Conservation (phyloP, 345 rosid species). For the Ceriops tagal region DNA sequence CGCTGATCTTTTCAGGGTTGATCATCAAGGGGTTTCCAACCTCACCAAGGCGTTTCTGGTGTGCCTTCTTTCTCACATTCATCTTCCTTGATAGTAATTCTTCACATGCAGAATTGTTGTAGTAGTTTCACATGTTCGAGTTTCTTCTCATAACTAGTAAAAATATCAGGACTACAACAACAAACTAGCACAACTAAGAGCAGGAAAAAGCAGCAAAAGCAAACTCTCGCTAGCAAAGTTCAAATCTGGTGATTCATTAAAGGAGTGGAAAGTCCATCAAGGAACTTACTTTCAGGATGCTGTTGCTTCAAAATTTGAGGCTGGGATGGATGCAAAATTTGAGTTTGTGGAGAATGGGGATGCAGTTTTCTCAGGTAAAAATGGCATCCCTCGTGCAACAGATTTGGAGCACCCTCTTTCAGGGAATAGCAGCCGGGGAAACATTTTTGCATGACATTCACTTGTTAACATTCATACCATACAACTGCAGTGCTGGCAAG, state of each 20-base stretch:
- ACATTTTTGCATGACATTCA: too few species aligned
- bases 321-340: slow-evolving; percentile 91
- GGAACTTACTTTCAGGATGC: slow-evolving; percentile 93
- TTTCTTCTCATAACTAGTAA: background rate
- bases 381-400: background rate
- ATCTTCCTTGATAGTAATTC: background rate
- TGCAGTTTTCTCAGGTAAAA: slow-evolving; percentile 83
- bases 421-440: too few species aligned
- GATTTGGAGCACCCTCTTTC: background rate
- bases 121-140: background rate
- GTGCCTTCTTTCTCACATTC: background rate
- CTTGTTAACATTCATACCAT: too few species aligned
- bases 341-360: slow-evolving; percentile 77
- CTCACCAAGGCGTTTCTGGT: slow-evolving; percentile 91
- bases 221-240: slow-evolving; percentile 88
- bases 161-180: slow-evolving; percentile 71
- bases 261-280: slow-evolving; percentile 81
- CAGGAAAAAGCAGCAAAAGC: slow-evolving; percentile 95
- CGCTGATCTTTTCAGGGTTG: slow-evolving; percentile 83
- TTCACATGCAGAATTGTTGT: background rate
- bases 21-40: slow-evolving; percentile 84
- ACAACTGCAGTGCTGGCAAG: background rate
- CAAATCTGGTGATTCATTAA: slow-evolving; percentile 57
- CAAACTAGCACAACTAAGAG: slow-evolving; percentile 74
- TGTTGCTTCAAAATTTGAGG: slow-evolving; percentile 77